These are phyloP conservation scores for Trametes hirsuta DNA, from an alignment of 1,284 basidiomycete genomes.

Conservation along the genomic window DNA sequence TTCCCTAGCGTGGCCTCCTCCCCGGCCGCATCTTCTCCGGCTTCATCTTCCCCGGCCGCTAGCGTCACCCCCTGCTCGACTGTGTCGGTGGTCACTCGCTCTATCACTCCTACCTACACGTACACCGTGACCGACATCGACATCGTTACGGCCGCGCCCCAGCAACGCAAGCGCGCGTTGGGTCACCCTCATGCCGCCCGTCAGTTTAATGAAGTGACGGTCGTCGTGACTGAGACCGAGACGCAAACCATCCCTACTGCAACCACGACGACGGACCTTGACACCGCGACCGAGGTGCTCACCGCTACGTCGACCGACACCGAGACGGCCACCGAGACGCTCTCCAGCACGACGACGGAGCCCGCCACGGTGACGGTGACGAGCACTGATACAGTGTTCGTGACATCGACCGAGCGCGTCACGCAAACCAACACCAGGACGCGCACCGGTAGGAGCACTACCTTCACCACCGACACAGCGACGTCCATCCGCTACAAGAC, in stretches of 20 bases:
- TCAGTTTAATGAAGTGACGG: not conserved
- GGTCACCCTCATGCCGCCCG: slow-evolving; percentile 2
- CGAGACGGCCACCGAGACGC: not conserved
- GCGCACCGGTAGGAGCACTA: not conserved
- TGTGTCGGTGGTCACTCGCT: not conserved
- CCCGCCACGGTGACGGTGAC: not conserved
- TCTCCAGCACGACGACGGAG: not conserved
- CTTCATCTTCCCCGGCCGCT: not conserved
- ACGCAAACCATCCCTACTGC: not conserved
- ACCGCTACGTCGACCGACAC: not conserved
- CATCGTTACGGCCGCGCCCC: not conserved
- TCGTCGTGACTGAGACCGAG: not conserved
- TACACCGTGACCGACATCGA: not conserved
- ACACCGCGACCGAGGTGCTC: not conserved
- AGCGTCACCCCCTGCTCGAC: not conserved
- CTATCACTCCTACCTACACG: not conserved
- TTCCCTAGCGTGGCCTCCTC: not conserved
- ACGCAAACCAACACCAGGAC: slow-evolving; percentile 2
- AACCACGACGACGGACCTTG: not conserved
- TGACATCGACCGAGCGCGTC: not conserved
- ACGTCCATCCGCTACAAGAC: not conserved
- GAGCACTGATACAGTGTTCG: not conserved
- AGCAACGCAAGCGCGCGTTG: not conserved
- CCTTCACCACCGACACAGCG: not conserved
- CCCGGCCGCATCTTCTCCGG: not conserved